phyloP scores from a whole-genome alignment of 1,284 basidiomycete genomes.

The Boletus semigastroideus region DNA sequence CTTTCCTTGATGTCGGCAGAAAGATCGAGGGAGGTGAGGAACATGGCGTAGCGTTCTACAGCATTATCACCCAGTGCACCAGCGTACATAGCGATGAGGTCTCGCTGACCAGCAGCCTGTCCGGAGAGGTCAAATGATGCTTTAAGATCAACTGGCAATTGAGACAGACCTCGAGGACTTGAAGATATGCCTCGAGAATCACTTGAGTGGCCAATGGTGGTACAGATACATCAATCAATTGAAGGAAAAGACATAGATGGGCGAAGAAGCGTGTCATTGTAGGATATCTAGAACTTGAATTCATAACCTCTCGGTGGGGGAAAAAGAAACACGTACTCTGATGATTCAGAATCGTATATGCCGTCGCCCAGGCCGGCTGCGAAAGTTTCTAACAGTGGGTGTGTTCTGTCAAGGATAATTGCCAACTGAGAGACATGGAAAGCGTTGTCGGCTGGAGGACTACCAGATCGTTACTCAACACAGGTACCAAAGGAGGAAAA shows the following conservation, averaged over 20 bases:
- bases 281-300: slow-evolving; percentile 48
- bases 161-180: slow-evolving; percentile 72
- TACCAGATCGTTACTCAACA: slow-evolving; percentile 27
- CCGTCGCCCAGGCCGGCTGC: slow-evolving; percentile 58
- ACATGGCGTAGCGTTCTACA: slow-evolving; percentile 89
- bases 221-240: slow-evolving; percentile 74
- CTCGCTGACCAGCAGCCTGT: slow-evolving; percentile 75
- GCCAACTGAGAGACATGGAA: slow-evolving; percentile 87
- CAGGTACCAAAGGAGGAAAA: neutral
- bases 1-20: slow-evolving; percentile 68
- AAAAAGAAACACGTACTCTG: slow-evolving; percentile 55
- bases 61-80: slow-evolving; percentile 90
- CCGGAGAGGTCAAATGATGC: neutral
- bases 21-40: slow-evolving; percentile 82
- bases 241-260: slow-evolving; percentile 90
- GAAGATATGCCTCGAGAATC: slow-evolving; percentile 88
- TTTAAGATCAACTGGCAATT: neutral
- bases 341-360: slow-evolving; percentile 45
- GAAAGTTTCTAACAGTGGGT: slow-evolving; percentile 71
- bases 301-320: slow-evolving; percentile 2
- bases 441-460: slow-evolving; percentile 71
- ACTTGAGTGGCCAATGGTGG: slow-evolving; percentile 76
- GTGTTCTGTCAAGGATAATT: slow-evolving; percentile 78
- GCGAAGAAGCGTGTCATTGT: slow-evolving; percentile 88
- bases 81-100: slow-evolving; percentile 93